Evolutionary conservation across 805 yeast species (phyloP), one percentile per base, ranked within the genome.

Genomic region (Jamesozyma jinghongensis): DNA sequence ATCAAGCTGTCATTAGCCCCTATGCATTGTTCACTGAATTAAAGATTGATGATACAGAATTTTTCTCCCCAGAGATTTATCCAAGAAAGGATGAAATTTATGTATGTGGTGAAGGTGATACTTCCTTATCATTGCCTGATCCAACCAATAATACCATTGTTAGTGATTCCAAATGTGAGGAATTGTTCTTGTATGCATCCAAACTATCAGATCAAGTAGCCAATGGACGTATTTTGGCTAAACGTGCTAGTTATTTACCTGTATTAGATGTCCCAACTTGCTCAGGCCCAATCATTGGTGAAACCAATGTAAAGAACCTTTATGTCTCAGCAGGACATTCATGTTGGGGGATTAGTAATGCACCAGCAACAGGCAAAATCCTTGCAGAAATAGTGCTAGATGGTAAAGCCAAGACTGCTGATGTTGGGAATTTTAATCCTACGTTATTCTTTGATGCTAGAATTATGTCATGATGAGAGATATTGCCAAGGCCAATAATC

Each of bases 281-380:
- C 31, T 77, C 90, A 2, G 98, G 98, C 5, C 98, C 98, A 0
- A 68, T 92, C 40, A 80, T 90, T 51, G 98, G 98, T 35, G 90
- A 85, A 52, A 90, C 97, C 0, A 87, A 87, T 54, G 94, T 88
- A 6, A 76, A 74, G 18, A 79, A 80, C 45, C 66, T 90, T 45
- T 83, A 68, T 52, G 61, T 90, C 41, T 95, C 96, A 2, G 76
- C 90, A 13, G 98, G 97, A 0, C 98, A 90, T 62, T 83, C 95
- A 13, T 92, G 97, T 65, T 90, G 98, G 98, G 98, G 98, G 18
- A 92, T 90, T 47, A 92, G 90, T 65, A 90, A 92, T 62, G 96
- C 96, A 0, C 97, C 97, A 1, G 97, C 84, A 3, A 88, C 97
- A 0, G 98, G 98, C n/a, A 78, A 85, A 56, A 72, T 92, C 30